Percentiles rank a stretch among this genome's conserved stretches.
These are phyloP conservation scores for Paraphaeosphaeria sporulosa DNA, from an alignment of 2,329 filamentous ascomycete species.

Conservation along the genomic window DNA sequence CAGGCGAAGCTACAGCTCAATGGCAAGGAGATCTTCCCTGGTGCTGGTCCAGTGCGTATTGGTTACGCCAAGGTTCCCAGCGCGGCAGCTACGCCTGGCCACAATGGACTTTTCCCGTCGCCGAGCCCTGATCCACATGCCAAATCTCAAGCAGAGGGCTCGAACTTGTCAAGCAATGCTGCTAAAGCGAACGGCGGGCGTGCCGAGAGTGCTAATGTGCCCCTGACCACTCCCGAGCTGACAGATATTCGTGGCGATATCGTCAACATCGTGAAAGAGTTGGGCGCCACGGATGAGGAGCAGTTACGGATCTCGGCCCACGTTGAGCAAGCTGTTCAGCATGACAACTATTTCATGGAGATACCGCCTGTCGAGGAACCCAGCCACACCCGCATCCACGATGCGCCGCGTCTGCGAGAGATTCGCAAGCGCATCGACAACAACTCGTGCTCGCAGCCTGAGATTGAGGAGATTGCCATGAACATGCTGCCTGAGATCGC, in stretches of 20 bases:
- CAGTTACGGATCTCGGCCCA: slow-evolving; percentile 73
- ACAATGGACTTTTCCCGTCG: slow-evolving; percentile 86
- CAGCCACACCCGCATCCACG: slow-evolving; percentile 85
- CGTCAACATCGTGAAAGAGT: slow-evolving; percentile 82
- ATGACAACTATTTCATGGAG: slow-evolving; percentile 76
- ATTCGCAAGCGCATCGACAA: slow-evolving; percentile 98
- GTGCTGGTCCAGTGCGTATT: slow-evolving; percentile 91
- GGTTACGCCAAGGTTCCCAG: slow-evolving; percentile 97
- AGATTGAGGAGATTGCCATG: slow-evolving; percentile 90
- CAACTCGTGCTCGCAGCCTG: slow-evolving; percentile 80
- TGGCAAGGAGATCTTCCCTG: slow-evolving; percentile 97
- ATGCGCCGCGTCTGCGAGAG: slow-evolving; percentile 92
- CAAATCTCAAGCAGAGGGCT: slow-evolving; percentile 56
- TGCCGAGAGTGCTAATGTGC: slow-evolving; percentile 57
- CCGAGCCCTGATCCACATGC: slow-evolving; percentile 87
- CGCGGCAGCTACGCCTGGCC: slow-evolving; percentile 84
- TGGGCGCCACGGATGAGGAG: slow-evolving; percentile 85
- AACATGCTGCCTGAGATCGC: slow-evolving; percentile 97
- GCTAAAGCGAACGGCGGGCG: slow-evolving; percentile 44
- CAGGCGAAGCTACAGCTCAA: slow-evolving; percentile 88
- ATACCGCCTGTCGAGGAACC: slow-evolving; percentile 91
- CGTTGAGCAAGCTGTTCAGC: slow-evolving; percentile 80
- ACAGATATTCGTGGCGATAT: slow-evolving; percentile 84
- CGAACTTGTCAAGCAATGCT: slow-evolving; percentile 46
- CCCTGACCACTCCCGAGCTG: slow-evolving; percentile 75